phyloP scores from a whole-genome alignment of 2,329 filamentous ascomycete genomes.

The Lecanicillium sp. region DNA sequence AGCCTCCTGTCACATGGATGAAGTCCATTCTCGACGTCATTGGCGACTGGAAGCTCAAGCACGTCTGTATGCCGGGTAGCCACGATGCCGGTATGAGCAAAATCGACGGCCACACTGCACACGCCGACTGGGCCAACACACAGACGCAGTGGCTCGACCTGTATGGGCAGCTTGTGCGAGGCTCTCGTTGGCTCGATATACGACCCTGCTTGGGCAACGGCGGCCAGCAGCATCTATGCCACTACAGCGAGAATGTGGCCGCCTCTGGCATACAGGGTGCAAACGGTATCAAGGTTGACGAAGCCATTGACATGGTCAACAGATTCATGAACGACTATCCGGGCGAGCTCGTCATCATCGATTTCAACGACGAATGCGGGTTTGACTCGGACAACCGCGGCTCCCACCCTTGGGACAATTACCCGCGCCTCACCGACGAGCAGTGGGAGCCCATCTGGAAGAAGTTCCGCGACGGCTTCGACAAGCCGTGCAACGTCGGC shows the following conservation, averaged over 20 bases:
- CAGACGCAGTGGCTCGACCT: conserved; percentile 33
- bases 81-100: conserved; percentile 37
- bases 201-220: conserved; percentile 16
- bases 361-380: conserved; percentile 23
- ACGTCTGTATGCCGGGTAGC: conserved; percentile 35
- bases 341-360: conserved; percentile 34
- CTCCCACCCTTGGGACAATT: too few relatives aligned
- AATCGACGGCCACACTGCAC: conserved; percentile 19
- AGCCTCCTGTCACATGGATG: conserved; percentile 16
- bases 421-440: background rate
- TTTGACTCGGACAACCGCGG: conserved; percentile 19
- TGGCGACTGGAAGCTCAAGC: conserved; percentile 25
- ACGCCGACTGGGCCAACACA: conserved; percentile 20
- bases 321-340: conserved; percentile 30
- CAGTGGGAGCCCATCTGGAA: background rate
- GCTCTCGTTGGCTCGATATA: conserved; percentile 37
- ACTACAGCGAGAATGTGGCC: too few relatives aligned
- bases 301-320: conserved; percentile 32
- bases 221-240: too few relatives aligned
- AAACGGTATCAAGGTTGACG: conserved; percentile 18
- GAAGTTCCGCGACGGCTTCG: conserved; percentile 6
- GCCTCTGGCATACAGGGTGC: too few relatives aligned
- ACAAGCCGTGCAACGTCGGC: conserved; percentile 6
- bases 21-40: conserved; percentile 15
- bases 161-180: conserved; percentile 31